Evolutionary conservation across 2,329 filamentous ascomycete species (phyloP), one percentile per base, ranked within the genome.

Genomic region (Fusarium nematophilum): DNA sequence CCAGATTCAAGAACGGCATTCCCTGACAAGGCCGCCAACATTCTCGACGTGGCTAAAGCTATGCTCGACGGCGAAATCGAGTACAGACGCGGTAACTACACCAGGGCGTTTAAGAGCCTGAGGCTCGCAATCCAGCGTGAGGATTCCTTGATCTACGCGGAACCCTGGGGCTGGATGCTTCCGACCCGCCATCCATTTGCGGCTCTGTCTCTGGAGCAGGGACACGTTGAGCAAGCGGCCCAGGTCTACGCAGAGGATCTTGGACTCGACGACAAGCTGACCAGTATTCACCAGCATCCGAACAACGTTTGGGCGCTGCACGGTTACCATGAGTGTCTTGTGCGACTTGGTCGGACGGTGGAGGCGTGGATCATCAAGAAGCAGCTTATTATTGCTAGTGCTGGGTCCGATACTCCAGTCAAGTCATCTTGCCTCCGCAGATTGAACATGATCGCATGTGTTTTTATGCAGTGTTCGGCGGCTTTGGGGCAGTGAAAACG

Each of bases 91-190:
- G 80, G 81, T 0, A 81, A 87, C 50, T 80, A 82, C 51, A 79
- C 83, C 0, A 39, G 68, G 0, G 88, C 87, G 0, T 90, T 89
- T 65, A 62, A 72, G 6, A 77, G 82, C 42, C 75, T 91, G 6
- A 78, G 80, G 3, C 74, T 72, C 7, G 81, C 87, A 0, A 83
- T 89, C 14, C 68, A 73, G 1, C 76, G 83, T 8, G 86, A 89
- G 49, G 86, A 89, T 62, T 72, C 69, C 0, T 77, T 91, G 15
- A 83, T 83, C 0, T 91, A 89, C 57, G 84, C 86, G 26, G 88
- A 91, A 70, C 88, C 88, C 0, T 90, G 88, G 88, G 86, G 85
- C 0, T 91, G 88, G 88, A 90, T 91, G 87, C 86, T 89, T 63
- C 88, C 88, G 0, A 82, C 85, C 0, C 78, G 87, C 5, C 88